Percentiles rank a stretch among this genome's conserved stretches.
phyloP scores from a whole-genome alignment of 1,284 basidiomycete genomes.

The Sporisorium reilianum region DNA sequence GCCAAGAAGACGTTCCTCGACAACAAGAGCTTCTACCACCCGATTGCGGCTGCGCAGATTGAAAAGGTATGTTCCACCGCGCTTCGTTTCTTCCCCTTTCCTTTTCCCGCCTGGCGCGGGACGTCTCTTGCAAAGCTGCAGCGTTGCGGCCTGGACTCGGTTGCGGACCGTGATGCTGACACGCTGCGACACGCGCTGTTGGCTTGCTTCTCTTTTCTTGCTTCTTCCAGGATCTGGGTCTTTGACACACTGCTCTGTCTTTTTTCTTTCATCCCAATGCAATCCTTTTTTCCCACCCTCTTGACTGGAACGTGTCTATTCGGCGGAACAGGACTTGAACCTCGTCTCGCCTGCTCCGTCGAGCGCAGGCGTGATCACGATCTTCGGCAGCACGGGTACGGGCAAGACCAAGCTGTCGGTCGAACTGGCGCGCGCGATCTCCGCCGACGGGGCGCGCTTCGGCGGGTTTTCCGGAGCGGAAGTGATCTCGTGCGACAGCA shows the following conservation, averaged over 20 bases:
- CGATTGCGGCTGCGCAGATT: constrained; percentile 66
- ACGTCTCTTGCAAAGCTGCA: neutral
- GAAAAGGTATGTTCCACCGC: constrained; percentile 62
- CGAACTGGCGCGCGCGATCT: constrained; percentile 79
- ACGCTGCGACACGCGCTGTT: constrained; percentile 9
- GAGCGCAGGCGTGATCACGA: constrained; percentile 73
- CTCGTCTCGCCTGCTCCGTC: neutral
- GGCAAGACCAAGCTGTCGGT: constrained; percentile 95
- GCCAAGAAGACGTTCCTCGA: constrained; percentile 75
- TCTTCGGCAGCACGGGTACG: constrained; percentile 95
- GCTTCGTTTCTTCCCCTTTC: neutral
- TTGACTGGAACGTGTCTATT: neutral
- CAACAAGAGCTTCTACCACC: constrained; percentile 73
- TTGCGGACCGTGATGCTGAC: constrained; percentile 36
- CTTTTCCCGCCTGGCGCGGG: neutral
- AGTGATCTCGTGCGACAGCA: constrained; percentile 94
- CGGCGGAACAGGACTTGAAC: constrained; percentile 17
- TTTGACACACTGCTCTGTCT: constrained; percentile 11
- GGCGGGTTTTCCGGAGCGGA: constrained; percentile 65
- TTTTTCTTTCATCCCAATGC: constrained; percentile 5
- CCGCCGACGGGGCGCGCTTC: neutral
- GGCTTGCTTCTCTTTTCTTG: constrained; percentile 1
- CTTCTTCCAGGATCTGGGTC: constrained; percentile 46
- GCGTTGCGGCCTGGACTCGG: constrained; percentile 3
- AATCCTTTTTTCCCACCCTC: neutral